Conservation (phyloP, 345 rosid species). For the Clausena lansium region DNA sequence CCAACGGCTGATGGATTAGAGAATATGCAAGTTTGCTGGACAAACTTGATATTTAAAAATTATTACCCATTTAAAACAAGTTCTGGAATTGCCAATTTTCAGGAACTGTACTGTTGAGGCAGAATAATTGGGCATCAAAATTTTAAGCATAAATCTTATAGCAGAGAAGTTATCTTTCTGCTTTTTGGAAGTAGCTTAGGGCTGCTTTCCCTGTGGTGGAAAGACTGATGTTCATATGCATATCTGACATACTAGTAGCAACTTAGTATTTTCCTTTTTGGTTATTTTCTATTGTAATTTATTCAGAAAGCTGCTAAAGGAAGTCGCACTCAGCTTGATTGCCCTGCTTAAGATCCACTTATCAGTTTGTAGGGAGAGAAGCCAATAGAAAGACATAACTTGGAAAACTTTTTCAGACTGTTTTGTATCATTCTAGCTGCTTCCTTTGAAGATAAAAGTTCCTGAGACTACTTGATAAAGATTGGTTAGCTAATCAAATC, state of each 20-base stretch:
- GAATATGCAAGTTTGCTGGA: background rate
- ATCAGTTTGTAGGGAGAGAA: background rate
- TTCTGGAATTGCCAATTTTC: background rate
- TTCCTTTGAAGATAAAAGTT: background rate
- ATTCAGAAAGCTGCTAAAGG: background rate
- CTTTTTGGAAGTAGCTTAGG: background rate
- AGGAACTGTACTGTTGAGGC: background rate
- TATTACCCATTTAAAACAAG: background rate
- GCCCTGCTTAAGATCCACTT: background rate
- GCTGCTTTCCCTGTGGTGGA: background rate
- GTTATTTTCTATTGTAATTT: too few relatives aligned
- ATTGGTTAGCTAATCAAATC: background rate
- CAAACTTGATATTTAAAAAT: background rate
- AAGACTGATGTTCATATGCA: background rate
- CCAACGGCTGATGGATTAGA: background rate
- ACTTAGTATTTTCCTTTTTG: background rate
- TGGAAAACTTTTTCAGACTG: background rate
- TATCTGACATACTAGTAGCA: background rate
- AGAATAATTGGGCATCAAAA: background rate
- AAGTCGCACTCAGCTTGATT: background rate
- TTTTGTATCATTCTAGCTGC: background rate
- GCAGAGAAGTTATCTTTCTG: background rate
- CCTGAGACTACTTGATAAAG: background rate
- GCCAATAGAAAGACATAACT: background rate
- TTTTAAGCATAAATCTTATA: background rate